Conservation (phyloP, 2,329 filamentous ascomycete species). For the Fusarium penzigii region DNA sequence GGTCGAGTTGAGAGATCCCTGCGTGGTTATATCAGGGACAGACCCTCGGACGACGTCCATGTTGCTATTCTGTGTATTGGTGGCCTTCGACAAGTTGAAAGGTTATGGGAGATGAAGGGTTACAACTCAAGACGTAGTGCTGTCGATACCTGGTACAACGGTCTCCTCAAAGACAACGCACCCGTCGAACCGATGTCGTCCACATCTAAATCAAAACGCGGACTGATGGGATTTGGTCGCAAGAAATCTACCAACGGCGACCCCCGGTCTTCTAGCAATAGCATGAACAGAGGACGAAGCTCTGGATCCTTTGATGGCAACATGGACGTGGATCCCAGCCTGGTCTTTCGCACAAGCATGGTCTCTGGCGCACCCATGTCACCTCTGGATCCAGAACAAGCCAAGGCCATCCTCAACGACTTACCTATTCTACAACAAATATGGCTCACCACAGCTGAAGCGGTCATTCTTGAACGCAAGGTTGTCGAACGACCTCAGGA, state of each 20-base stretch:
- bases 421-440: conserved; percentile 60
- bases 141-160: conserved; percentile 62
- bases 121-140: conserved; percentile 61
- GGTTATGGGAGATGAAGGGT: conserved; percentile 66
- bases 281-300: conserved; percentile 26
- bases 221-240: conserved; percentile 54
- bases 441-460: conserved; percentile 64
- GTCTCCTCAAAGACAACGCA: conserved; percentile 45
- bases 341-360: conserved; percentile 61
- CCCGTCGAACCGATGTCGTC: conserved; percentile 34
- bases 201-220: conserved; percentile 50
- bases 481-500: conserved; percentile 60
- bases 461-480: conserved; percentile 58
- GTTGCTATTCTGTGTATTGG: conserved; percentile 61
- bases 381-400: conserved; percentile 50
- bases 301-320: conserved; percentile 34
- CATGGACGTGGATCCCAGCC: conserved; percentile 37
- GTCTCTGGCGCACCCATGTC: conserved; percentile 65
- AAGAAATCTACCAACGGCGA: conserved; percentile 53
- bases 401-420: conserved; percentile 53
- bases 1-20: conserved; percentile 63
- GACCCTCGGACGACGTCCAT: conserved; percentile 63
- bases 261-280: conserved; percentile 27
- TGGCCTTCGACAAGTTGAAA: conserved; percentile 62
- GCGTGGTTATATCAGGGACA: conserved; percentile 64